Evolutionary conservation across 805 yeast genomes (phyloP).

Genomic region (Lachancea meyersii): DNA sequence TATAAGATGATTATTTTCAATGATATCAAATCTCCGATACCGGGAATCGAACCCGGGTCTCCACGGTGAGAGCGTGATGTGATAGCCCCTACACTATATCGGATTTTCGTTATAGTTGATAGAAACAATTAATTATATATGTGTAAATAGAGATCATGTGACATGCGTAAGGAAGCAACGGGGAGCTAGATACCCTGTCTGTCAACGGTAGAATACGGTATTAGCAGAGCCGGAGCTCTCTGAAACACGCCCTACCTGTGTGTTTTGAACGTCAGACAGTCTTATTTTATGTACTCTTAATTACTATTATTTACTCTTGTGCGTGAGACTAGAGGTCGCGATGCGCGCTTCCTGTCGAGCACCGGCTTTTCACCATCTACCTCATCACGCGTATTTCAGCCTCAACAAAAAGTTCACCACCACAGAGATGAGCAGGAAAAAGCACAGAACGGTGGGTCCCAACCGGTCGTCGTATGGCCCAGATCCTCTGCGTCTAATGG

Average conservation of each 20-base stretch:
- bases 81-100: conserved; percentile 20
- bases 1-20: too few relatives aligned
- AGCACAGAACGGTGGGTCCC: conserved; percentile 96
- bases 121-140: too few relatives aligned
- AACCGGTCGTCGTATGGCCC: conserved; percentile 99
- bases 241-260: too few relatives aligned
- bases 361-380: too few relatives aligned
- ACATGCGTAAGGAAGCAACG: too few relatives aligned
- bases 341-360: background rate
- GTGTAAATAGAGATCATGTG: too few relatives aligned
- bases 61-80: conserved; percentile 37
- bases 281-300: background rate
- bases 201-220: too few relatives aligned
- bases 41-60: conserved; percentile 53
- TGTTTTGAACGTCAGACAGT: background rate
- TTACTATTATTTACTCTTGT: background rate
- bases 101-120: conserved; percentile 9
- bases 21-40: conserved; percentile 41
- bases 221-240: background rate
- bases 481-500: conserved; percentile 93
- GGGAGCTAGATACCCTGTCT: too few relatives aligned
- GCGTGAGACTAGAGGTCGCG: background rate
- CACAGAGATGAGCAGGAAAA: conserved; percentile 88
- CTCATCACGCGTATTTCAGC: conserved; percentile 22
- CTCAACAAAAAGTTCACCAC: conserved; percentile 87